These are phyloP conservation scores for Pseudophaeomoniella oleicola DNA, from an alignment of 2,329 filamentous ascomycete genomes.

Conservation along the genomic window DNA sequence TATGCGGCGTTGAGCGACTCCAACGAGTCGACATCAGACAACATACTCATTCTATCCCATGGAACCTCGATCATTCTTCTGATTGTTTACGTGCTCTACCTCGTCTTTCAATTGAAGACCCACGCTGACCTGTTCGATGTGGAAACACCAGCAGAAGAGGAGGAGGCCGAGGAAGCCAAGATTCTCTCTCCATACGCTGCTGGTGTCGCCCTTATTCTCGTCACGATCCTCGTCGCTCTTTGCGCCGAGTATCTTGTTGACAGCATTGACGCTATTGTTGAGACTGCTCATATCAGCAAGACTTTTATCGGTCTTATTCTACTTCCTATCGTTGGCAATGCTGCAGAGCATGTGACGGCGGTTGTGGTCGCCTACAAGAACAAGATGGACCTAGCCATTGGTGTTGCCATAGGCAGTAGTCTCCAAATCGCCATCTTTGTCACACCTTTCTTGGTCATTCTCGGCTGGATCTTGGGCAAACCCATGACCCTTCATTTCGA, in stretches of 20 bases:
- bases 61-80: conserved; percentile 65
- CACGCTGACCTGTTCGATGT: conserved; percentile 58
- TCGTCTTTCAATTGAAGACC: conserved; percentile 63
- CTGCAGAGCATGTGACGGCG: conserved; percentile 68
- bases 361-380: conserved; percentile 65
- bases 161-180: conserved; percentile 30
- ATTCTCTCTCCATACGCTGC: conserved; percentile 51
- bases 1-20: conserved; percentile 46
- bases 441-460: conserved; percentile 63
- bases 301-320: conserved; percentile 69
- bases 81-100: conserved; percentile 59
- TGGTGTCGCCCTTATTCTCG: conserved; percentile 49
- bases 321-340: conserved; percentile 67
- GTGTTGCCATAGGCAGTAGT: conserved; percentile 67
- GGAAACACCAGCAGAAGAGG: conserved; percentile 18
- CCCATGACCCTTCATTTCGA: conserved; percentile 71
- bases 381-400: conserved; percentile 54
- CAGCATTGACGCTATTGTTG: conserved; percentile 59
- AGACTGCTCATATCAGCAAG: conserved; percentile 57
- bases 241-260: conserved; percentile 67
- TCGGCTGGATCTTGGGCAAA: conserved; percentile 61
- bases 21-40: conserved; percentile 26
- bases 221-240: conserved; percentile 55
- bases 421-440: conserved; percentile 74
- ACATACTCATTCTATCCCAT: conserved; percentile 57